phyloP scores from a whole-genome alignment of 352 stramenopile genomes.

The Globisporangium cederbergense region DNA sequence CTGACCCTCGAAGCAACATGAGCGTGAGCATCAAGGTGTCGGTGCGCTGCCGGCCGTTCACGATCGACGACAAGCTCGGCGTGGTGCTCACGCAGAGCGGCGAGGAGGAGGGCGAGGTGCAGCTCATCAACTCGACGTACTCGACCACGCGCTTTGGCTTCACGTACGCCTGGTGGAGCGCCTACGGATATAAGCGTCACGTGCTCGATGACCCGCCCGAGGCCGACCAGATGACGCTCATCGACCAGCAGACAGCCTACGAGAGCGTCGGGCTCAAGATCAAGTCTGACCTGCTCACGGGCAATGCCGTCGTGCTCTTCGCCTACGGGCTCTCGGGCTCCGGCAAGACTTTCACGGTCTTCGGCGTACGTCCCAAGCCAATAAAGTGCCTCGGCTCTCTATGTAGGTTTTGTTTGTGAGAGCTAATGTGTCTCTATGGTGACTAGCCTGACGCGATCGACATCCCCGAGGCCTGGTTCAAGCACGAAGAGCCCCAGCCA shows the following conservation, averaged over 20 bases:
- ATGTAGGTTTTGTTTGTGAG: no score
- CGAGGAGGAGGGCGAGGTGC: conserved; percentile 92
- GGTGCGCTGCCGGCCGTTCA: conserved; percentile 85
- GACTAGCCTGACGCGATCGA: conserved; percentile 85
- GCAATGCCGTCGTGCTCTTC: conserved; percentile 93
- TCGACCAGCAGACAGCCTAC: conserved; percentile 91
- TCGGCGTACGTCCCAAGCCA: conserved; percentile 76
- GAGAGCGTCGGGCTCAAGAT: conserved; percentile 88
- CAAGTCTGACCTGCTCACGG: conserved; percentile 86
- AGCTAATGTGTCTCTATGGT: background rate
- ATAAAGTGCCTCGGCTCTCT: no score
- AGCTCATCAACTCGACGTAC: conserved; percentile 92
- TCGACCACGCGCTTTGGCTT: conserved; percentile 92
- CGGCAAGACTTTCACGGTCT: conserved; percentile 94
- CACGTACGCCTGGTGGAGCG: conserved; percentile 93
- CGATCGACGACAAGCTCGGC: conserved; percentile 88
- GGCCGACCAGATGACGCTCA: conserved; percentile 82
- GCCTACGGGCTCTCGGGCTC: conserved; percentile 91
- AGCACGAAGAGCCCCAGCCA: conserved; percentile 85
- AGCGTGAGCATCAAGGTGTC: conserved; percentile 90
- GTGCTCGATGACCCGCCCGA: conserved; percentile 60
- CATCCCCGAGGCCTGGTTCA: conserved; percentile 93
- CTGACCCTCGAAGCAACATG: conserved; percentile 27
- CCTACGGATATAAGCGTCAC: conserved; percentile 90
- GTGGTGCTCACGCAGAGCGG: conserved; percentile 89